phyloP scores from a whole-genome alignment of 2,329 filamentous ascomycete genomes.

The Cercospora janseana region DNA sequence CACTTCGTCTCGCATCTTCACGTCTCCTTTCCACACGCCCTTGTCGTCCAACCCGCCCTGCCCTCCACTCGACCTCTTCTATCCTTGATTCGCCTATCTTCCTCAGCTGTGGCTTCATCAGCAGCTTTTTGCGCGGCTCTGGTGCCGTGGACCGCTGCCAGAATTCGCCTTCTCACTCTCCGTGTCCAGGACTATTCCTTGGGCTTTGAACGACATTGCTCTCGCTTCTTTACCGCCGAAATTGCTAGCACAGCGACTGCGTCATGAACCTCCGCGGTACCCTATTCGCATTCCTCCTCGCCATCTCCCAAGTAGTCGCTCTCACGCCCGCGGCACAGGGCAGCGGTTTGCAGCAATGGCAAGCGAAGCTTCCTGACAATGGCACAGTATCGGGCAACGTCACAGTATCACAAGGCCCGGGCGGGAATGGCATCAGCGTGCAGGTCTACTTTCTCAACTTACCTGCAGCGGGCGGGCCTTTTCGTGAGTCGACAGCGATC shows the following conservation, averaged over 20 bases:
- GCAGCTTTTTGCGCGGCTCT: background rate
- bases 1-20: too few relatives aligned
- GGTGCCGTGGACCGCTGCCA: background rate
- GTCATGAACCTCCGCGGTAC: background rate
- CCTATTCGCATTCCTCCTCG: background rate
- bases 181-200: background rate
- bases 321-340: constrained; percentile 15
- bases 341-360: constrained; percentile 14
- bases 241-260: background rate
- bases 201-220: background rate
- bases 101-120: background rate
- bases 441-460: constrained; percentile 43
- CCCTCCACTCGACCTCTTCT: background rate
- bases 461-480: constrained; percentile 45
- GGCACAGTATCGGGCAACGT: constrained; percentile 20
- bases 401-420: constrained; percentile 15
- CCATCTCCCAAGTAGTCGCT: constrained; percentile 4
- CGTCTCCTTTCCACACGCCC: too few relatives aligned
- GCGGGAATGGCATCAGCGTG: constrained; percentile 43
- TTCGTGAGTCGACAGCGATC: constrained; percentile 36
- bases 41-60: too few relatives aligned
- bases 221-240: background rate
- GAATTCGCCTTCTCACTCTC: background rate
- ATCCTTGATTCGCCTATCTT: constrained; percentile 14
- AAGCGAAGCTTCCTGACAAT: constrained; percentile 18